phyloP scores from a whole-genome alignment of 495 filamentous ascomycete genomes.

The Annulohypoxylon moriforme region DNA sequence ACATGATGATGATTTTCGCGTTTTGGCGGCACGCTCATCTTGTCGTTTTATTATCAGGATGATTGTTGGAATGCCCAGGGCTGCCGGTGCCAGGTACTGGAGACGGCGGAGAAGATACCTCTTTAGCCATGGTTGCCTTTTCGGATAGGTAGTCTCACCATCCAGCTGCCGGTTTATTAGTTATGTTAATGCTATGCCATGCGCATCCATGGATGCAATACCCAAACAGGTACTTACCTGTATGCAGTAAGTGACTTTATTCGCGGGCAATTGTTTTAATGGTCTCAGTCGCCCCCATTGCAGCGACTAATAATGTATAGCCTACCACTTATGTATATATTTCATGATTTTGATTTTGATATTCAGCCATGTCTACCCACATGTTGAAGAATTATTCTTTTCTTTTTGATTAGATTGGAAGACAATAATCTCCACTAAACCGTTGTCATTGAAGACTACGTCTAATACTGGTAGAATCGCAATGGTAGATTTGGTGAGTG shows the following conservation, averaged over 20 bases:
- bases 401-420: constrained; percentile 22
- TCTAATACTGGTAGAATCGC: constrained; percentile 31
- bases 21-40: constrained; percentile 28
- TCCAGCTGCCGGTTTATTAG: constrained; percentile 22
- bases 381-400: constrained; percentile 25
- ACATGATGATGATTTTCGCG: constrained; percentile 37
- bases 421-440: constrained; percentile 18
- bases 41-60: constrained; percentile 23
- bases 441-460: constrained; percentile 9
- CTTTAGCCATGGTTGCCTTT: constrained; percentile 24
- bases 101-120: constrained; percentile 19
- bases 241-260: constrained; percentile 6
- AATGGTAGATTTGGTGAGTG: background rate
- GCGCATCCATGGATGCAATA: background rate
- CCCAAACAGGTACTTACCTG: background rate
- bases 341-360: constrained; percentile 23
- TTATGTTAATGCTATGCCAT: constrained; percentile 15
- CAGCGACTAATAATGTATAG: constrained; percentile 1
- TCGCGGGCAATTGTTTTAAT: background rate
- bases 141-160: constrained; percentile 22
- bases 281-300: background rate
- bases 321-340: constrained; percentile 6
- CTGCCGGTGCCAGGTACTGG: too few relatives aligned
- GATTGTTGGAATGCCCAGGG: constrained; percentile 14
- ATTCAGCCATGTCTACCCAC: constrained; percentile 5